Conservation (phyloP, 805 yeast species). For the Tetrapisispora phaffii region DNA sequence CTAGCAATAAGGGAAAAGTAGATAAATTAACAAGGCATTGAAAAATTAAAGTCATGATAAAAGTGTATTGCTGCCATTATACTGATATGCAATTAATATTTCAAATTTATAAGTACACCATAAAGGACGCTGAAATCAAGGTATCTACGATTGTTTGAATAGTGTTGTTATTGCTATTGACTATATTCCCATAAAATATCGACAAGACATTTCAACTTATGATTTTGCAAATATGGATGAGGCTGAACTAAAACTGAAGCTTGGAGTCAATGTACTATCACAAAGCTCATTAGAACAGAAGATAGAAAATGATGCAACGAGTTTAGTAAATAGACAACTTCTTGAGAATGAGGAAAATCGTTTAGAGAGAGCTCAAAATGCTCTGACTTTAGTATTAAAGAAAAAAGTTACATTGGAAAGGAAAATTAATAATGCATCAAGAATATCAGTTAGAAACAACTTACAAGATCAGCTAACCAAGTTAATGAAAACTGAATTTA, state of each 20-base stretch:
- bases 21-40: not conserved
- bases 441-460: slow-evolving; percentile 54
- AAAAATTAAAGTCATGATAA: not conserved
- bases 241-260: slow-evolving; percentile 14
- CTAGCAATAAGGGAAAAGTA: too few relatives aligned
- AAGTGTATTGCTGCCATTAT: too few relatives aligned
- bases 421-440: slow-evolving; percentile 43
- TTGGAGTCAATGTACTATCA: slow-evolving; percentile 57
- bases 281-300: slow-evolving; percentile 71
- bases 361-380: slow-evolving; percentile 52
- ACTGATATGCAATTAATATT: too few relatives aligned
- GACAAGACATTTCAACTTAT: not conserved
- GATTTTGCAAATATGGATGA: not conserved
- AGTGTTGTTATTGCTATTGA: not conserved
- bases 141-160: too few relatives aligned
- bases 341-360: slow-evolving; percentile 66
- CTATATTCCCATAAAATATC: not conserved
- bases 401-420: slow-evolving; percentile 41
- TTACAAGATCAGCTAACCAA: slow-evolving; percentile 45
- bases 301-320: slow-evolving; percentile 61
- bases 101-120: too few relatives aligned
- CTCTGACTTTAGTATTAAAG: slow-evolving; percentile 34
- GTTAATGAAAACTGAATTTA: slow-evolving; percentile 41
- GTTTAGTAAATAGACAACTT: slow-evolving; percentile 50
- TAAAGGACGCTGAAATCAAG: too few relatives aligned